These are phyloP conservation scores for Aciculosporium take DNA, from an alignment of 2,329 filamentous ascomycete genomes.

Conservation along the genomic window DNA sequence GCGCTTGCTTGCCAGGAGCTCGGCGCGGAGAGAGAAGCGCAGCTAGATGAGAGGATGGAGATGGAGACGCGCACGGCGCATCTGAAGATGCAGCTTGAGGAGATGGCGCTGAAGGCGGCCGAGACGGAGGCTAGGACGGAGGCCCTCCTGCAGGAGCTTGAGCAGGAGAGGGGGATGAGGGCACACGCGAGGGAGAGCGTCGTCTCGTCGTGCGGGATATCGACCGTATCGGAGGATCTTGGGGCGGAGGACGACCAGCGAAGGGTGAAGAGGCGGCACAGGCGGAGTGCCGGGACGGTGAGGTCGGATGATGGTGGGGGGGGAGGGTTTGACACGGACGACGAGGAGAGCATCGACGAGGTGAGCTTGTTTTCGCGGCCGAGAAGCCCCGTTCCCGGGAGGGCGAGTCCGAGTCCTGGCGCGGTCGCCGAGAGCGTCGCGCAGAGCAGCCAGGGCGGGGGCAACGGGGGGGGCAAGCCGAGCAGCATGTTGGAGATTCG, in stretches of 20 bases:
- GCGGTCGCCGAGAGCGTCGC: too few relatives aligned
- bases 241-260: conserved; percentile 36
- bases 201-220: conserved; percentile 21
- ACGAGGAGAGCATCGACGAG: conserved; percentile 32
- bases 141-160: conserved; percentile 34
- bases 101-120: conserved; percentile 37
- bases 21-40: conserved; percentile 36
- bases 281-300: conserved; percentile 28
- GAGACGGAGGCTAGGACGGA: conserved; percentile 40
- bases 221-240: conserved; percentile 37
- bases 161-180: conserved; percentile 34
- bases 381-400: conserved; percentile 40
- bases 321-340: conserved; percentile 35
- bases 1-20: conserved; percentile 36
- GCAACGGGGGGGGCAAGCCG: too few relatives aligned
- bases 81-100: conserved; percentile 45
- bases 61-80: conserved; percentile 36
- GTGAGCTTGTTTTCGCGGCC: conserved; percentile 48
- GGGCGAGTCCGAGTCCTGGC: too few relatives aligned
- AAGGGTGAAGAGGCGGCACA: conserved; percentile 26
- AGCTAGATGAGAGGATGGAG: conserved; percentile 42
- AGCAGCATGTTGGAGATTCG: conserved; percentile 13
- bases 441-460: too few relatives aligned
- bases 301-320: conserved; percentile 27
- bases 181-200: conserved; percentile 20